phyloP scores from a whole-genome alignment of 169 alveolate genomes.

The Eimeria praecox region DNA sequence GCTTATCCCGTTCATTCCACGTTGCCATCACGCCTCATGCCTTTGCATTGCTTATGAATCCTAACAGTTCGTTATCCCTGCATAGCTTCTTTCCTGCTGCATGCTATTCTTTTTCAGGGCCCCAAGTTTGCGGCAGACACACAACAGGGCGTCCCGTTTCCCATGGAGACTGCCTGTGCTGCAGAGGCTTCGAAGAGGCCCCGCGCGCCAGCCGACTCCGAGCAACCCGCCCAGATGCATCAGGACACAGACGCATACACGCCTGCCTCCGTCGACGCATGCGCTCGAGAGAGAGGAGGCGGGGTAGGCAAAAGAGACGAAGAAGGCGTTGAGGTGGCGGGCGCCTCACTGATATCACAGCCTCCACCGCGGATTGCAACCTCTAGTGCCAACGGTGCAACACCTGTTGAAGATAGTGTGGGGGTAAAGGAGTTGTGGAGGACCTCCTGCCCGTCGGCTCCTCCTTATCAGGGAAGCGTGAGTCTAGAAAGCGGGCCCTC shows the following conservation, averaged over 20 bases:
- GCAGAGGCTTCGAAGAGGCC: neutral
- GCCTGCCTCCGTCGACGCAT: neutral
- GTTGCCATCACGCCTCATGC: neutral
- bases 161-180: neutral
- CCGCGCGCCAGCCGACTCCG: neutral
- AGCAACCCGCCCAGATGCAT: neutral
- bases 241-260: neutral
- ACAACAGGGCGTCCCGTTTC: neutral
- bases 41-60: neutral
- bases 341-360: neutral
- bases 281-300: neutral
- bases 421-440: neutral
- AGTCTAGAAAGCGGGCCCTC: slow-evolving; percentile 34
- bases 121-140: slow-evolving; percentile 5
- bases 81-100: neutral
- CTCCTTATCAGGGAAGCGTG: neutral
- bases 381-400: neutral
- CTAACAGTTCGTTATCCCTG: neutral
- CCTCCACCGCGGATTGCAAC: neutral
- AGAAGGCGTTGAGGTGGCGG: neutral
- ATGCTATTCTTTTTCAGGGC: neutral
- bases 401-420: neutral
- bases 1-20: neutral
- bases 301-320: neutral
- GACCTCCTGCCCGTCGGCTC: slow-evolving; percentile 6